phyloP scores from a whole-genome alignment of 768 basidiomycete species.

The Lyophyllum semitale region DNA sequence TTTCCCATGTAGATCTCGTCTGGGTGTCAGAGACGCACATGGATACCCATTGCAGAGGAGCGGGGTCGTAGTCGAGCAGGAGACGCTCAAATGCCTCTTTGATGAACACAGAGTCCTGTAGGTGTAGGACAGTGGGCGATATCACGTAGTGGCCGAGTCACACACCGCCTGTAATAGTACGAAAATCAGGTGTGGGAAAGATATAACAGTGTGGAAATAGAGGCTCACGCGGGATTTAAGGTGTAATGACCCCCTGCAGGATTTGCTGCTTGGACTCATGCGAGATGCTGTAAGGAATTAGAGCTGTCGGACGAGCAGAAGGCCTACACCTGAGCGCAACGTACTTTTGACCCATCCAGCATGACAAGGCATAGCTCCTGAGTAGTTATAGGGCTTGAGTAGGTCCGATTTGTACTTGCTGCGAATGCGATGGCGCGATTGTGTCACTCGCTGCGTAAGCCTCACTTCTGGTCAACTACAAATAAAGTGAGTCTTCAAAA shows the following conservation, averaged over 20 bases:
- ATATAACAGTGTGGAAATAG: constrained; percentile 1
- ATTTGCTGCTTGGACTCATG: constrained; percentile 92
- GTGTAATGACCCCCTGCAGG: constrained; percentile 77
- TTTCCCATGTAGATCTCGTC: constrained; percentile 97
- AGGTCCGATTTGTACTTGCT: constrained; percentile 97
- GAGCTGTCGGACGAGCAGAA: background rate
- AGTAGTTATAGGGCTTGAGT: constrained; percentile 94
- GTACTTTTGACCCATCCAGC: constrained; percentile 99
- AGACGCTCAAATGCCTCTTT: constrained; percentile 99
- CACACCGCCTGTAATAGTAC: constrained; percentile 42
- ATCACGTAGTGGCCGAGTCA: constrained; percentile 81
- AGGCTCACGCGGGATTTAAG: constrained; percentile 75
- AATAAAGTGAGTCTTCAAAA: too few species aligned
- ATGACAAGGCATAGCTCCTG: constrained; percentile 83
- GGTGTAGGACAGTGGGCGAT: constrained; percentile 41
- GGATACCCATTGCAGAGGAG: constrained; percentile 94
- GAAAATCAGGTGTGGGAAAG: background rate
- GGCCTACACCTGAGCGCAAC: background rate
- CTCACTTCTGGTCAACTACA: constrained; percentile 87
- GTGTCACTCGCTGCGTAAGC: constrained; percentile 88
- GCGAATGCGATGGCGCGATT: constrained; percentile 86
- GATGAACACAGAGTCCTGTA: constrained; percentile 90
- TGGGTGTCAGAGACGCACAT: constrained; percentile 95
- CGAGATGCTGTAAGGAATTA: constrained; percentile 62
- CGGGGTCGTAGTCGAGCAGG: constrained; percentile 81